A percentile compares a stretch with the other conserved stretches of the same genome.
phyloP scores from a whole-genome alignment of 176 grass and related monocot species.

The Raddia distichophylla region DNA sequence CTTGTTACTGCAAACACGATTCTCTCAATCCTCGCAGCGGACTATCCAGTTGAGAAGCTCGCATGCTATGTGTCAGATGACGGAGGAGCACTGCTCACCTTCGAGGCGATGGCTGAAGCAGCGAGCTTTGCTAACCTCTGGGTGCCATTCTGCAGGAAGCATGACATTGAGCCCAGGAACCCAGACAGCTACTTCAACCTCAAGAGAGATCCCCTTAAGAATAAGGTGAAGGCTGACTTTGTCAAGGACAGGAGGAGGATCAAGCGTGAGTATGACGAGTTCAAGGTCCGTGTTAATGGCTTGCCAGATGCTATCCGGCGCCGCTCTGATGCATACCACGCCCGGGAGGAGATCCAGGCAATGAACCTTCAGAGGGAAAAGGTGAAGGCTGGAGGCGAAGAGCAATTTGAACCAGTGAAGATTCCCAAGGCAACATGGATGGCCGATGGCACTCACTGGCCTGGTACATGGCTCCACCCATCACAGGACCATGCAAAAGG shows the following conservation, averaged over 20 bases:
- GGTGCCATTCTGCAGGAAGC: constrained; percentile 98
- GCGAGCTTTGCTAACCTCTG: constrained; percentile 89
- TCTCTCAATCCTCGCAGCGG: constrained; percentile 85
- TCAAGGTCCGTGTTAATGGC: constrained; percentile 92
- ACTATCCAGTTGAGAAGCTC: constrained; percentile 96
- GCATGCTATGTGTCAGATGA: constrained; percentile 94
- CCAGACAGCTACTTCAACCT: constrained; percentile 94
- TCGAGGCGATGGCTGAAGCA: constrained; percentile 97
- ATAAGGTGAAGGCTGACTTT: constrained; percentile 89
- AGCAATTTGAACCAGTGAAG: constrained; percentile 76
- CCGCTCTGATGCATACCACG: constrained; percentile 90
- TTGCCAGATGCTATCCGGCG: constrained; percentile 88
- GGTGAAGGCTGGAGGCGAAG: constrained; percentile 75
- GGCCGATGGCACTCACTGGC: constrained; percentile 98
- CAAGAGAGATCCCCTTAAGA: constrained; percentile 89
- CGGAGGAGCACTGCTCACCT: constrained; percentile 92
- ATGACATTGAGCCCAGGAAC: constrained; percentile 91
- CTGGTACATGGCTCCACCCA: constrained; percentile 83
- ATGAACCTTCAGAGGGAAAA: constrained; percentile 88
- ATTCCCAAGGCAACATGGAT: constrained; percentile 98
- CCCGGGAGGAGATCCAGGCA: constrained; percentile 96
- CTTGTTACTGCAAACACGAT: constrained; percentile 98
- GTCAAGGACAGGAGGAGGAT: constrained; percentile 91
- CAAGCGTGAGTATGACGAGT: constrained; percentile 96
- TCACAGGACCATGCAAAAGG: constrained; percentile 75